A percentile compares a stretch with the other conserved stretches of the same genome.
Conservation (phyloP, 108 stramenopile species). For the Schizochytrium sp. region DNA sequence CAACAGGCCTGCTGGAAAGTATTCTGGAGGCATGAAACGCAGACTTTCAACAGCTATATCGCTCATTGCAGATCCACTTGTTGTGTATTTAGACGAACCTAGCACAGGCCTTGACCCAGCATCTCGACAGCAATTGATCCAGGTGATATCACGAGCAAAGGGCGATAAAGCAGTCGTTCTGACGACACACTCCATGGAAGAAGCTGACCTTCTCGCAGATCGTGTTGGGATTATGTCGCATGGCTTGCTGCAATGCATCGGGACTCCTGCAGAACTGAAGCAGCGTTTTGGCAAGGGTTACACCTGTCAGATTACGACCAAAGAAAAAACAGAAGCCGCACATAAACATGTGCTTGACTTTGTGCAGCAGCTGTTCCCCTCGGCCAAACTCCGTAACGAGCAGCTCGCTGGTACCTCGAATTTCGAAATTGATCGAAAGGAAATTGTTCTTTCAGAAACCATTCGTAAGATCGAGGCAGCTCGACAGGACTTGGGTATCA, state of each 20-base stretch:
- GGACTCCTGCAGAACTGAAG: constrained; percentile 85
- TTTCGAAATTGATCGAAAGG: constrained; percentile 86
- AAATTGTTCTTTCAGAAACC: constrained; percentile 80
- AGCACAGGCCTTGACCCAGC: constrained; percentile 81
- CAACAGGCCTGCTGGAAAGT: constrained; percentile 59
- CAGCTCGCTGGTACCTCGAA: constrained; percentile 92
- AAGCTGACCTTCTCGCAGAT: constrained; percentile 95
- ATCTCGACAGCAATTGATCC: constrained; percentile 78
- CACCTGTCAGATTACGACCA: constrained; percentile 75
- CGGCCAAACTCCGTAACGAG: constrained; percentile 83
- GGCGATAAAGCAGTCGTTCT: constrained; percentile 84
- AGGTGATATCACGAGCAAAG: constrained; percentile 65
- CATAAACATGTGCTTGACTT: neutral
- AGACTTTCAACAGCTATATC: constrained; percentile 79
- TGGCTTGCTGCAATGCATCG: constrained; percentile 87
- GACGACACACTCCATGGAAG: constrained; percentile 98
- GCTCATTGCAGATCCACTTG: constrained; percentile 74
- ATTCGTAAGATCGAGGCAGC: constrained; percentile 84
- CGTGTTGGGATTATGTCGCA: constrained; percentile 95
- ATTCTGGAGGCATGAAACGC: constrained; percentile 81
- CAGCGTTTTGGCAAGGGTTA: constrained; percentile 76
- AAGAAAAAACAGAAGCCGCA: neutral
- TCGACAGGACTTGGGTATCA: constrained; percentile 72
- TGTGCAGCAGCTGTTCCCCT: constrained; percentile 70
- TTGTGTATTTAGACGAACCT: constrained; percentile 79